These are phyloP conservation scores for Pseudogymnoascus sp. DNA, from an alignment of 2,329 filamentous ascomycete species.

Conservation along the genomic window DNA sequence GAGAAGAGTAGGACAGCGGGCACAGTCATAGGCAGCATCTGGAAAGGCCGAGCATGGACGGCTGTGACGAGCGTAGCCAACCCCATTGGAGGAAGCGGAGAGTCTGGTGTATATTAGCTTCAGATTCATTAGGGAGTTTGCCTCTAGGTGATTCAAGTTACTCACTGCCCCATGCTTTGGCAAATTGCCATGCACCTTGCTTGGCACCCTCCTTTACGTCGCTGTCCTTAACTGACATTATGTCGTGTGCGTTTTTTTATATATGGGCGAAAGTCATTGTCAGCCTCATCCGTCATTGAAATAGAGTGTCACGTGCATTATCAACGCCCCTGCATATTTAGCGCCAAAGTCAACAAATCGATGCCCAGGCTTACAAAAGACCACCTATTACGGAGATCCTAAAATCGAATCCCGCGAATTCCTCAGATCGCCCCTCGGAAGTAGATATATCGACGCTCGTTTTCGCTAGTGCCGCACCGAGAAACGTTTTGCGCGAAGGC, in stretches of 20 bases:
- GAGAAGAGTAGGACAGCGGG: slow-evolving; percentile 58
- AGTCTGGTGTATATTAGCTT: slow-evolving; percentile 39
- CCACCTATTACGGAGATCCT: slow-evolving; percentile 3
- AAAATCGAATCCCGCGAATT: slow-evolving; percentile 10
- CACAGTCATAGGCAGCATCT: slow-evolving; percentile 59
- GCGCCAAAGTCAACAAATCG: slow-evolving; percentile 6
- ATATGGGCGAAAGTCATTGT: slow-evolving; percentile 1
- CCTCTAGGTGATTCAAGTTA: slow-evolving; percentile 15
- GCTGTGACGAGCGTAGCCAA: slow-evolving; percentile 60
- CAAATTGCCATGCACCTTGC: slow-evolving; percentile 36
- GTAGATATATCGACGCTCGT: background rate
- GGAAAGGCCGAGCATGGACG: slow-evolving; percentile 60
- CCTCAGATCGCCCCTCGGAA: background rate
- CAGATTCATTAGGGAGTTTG: background rate
- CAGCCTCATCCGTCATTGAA: slow-evolving; percentile 6
- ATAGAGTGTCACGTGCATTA: slow-evolving; percentile 7
- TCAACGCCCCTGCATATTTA: slow-evolving; percentile 6
- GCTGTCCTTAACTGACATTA: slow-evolving; percentile 21
- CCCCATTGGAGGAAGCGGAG: slow-evolving; percentile 55
- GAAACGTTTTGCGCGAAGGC: background rate
- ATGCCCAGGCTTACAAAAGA: slow-evolving; percentile 6
- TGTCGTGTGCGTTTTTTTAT: slow-evolving; percentile 10
- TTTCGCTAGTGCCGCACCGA: background rate
- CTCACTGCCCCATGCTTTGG: slow-evolving; percentile 46
- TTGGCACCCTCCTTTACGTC: slow-evolving; percentile 26